Base-by-base conservation (phyloP, 2,329 filamentous ascomycete genomes). In the Fusarium solani-melongenae region DNA sequence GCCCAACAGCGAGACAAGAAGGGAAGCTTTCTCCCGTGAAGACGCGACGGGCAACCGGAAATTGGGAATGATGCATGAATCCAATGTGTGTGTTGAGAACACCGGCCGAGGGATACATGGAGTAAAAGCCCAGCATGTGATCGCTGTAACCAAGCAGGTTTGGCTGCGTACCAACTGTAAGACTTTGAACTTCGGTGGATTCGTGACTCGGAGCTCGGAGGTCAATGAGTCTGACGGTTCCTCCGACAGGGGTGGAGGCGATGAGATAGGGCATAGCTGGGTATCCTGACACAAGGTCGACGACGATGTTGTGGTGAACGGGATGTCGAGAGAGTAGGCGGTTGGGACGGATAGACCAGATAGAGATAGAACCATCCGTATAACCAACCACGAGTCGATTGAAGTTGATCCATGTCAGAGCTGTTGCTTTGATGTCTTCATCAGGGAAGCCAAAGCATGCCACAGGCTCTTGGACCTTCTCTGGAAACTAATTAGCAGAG, bases 351-450 rank as follows among this genome's bases (percentile, higher is more conserved):
- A 91, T 75, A 12, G 88, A 90, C 89, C 89, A 91, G 12, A 90
- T 81, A 22, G 84, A 84, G 38, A 91, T 81, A 22, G 86, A 88
- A 34, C 89, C 89, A 68, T 91, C 89, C 0, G 84, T 85, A 76
- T 90, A 88, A 57, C 88, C 89, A 33, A 89, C 81, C 0, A 84
- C 87, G 41, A 91, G 80, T 24, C 88, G 86, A 75, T 90, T 90
- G 71, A 84, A 83, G 67, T 85, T 87, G 36, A 86, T 80, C 89
- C 89, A 91, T 12, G 88, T 83, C 61, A 91, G 83, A 67, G 86
- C 84, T 17, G 88, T 89, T 31, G 87, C 86, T 29, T 84, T 82
- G 44, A 89, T 81, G 64, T 86, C 82, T 77, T 90, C 88, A 15
- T 84, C 80, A 0, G 80, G 78, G 6, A 89, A 80, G 20, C 79